A percentile compares a stretch with the other conserved stretches of the same genome.
Evolutionary conservation across 2,329 filamentous ascomycete genomes (phyloP).

Genomic region (Verticillium zaregamsianum): DNA sequence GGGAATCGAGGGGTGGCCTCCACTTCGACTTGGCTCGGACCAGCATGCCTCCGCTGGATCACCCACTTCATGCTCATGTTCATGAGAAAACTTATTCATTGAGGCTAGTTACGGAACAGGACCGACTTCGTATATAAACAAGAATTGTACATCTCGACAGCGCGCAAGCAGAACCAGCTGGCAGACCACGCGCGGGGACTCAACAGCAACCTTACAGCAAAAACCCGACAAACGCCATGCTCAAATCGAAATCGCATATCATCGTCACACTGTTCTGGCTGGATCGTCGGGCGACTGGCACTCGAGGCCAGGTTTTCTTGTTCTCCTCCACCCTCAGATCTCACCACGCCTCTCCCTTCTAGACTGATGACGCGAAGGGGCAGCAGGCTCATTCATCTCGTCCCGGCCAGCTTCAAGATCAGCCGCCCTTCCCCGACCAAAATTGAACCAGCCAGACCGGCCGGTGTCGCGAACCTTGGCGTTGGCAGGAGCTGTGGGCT

Average conservation of each 20-base stretch:
- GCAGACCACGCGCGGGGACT: neutral
- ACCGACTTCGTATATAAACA: neutral
- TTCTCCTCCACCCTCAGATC: neutral
- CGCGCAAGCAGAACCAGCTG: neutral
- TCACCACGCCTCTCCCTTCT: neutral
- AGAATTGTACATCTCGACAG: neutral
- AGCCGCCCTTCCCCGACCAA: neutral
- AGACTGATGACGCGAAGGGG: neutral
- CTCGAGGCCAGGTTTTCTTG: neutral
- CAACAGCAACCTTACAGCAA: neutral
- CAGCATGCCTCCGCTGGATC: neutral
- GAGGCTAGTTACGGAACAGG: neutral
- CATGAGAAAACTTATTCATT: neutral
- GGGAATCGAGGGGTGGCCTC: neutral
- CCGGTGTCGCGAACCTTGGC: conserved; percentile 6
- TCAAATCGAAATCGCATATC: neutral
- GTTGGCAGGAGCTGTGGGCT: conserved; percentile 6
- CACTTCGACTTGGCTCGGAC: neutral
- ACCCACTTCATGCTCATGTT: neutral
- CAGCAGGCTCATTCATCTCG: neutral
- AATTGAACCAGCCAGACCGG: neutral
- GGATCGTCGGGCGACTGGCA: no score
- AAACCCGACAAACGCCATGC: neutral
- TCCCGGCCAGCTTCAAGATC: neutral
- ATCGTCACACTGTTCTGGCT: neutral